These are phyloP conservation scores for Pseudogymnoascus sp. DNA, from an alignment of 2,329 filamentous ascomycete species.

Conservation along the genomic window DNA sequence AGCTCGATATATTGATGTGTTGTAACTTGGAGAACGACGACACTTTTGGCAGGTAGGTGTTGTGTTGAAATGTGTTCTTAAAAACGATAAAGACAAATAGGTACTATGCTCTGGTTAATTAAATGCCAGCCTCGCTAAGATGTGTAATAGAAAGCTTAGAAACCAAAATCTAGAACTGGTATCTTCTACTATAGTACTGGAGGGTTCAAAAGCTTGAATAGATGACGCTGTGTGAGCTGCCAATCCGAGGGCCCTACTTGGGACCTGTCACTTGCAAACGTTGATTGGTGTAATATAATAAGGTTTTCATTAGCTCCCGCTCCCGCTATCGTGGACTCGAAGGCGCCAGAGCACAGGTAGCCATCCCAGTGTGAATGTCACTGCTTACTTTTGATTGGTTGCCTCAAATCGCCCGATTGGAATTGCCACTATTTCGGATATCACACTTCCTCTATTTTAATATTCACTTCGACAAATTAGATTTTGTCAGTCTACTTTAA, in stretches of 20 bases:
- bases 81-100: not conserved
- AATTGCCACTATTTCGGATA: not conserved
- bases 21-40: not conserved
- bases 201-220: too few relatives aligned
- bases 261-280: not conserved
- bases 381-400: not conserved
- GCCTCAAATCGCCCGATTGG: not conserved
- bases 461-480: not conserved
- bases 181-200: too few relatives aligned
- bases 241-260: not conserved
- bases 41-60: not conserved
- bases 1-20: not conserved
- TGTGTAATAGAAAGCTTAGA: too few relatives aligned
- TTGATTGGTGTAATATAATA: not conserved
- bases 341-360: not conserved
- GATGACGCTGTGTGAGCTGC: not conserved
- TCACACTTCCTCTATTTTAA: not conserved
- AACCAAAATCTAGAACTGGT: too few relatives aligned
- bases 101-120: not conserved
- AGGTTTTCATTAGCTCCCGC: not conserved
- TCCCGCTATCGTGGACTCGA: not conserved
- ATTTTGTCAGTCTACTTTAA: not conserved
- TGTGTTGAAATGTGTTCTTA: not conserved
- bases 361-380: not conserved
- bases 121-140: too few relatives aligned